Percentiles rank a stretch among this genome's conserved stretches.
Evolutionary conservation across 2,329 filamentous ascomycete species (phyloP).

Genomic region (Aaosphaeria arxii): DNA sequence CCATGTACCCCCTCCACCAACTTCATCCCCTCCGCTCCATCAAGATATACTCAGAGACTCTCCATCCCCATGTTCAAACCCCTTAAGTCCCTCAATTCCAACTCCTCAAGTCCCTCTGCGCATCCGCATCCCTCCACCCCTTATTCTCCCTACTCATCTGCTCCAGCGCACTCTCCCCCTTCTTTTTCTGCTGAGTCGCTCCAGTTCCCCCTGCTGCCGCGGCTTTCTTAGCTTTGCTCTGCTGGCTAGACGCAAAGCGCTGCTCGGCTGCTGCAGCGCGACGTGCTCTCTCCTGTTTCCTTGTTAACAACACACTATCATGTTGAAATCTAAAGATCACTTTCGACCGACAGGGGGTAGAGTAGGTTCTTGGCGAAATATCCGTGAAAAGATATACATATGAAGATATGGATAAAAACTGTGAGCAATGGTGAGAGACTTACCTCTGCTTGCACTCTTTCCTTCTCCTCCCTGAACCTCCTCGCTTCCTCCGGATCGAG

Average conservation of each 20-base stretch:
- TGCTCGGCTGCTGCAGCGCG: slow-evolving; percentile 26
- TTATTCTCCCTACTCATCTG: slow-evolving; percentile 28
- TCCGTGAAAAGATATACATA: background rate
- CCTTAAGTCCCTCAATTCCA: slow-evolving; percentile 16
- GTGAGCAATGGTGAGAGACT: background rate
- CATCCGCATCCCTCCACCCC: slow-evolving; percentile 28
- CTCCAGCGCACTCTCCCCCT: slow-evolving; percentile 24
- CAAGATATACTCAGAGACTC: no score
- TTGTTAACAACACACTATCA: slow-evolving; percentile 2
- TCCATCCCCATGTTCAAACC: no score
- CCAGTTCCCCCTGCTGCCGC: background rate
- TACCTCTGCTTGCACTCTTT: slow-evolving; percentile 22
- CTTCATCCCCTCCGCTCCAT: no score
- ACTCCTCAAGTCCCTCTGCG: slow-evolving; percentile 21
- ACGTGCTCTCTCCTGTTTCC: slow-evolving; percentile 26
- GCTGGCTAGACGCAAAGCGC: slow-evolving; percentile 14
- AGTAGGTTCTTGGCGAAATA: background rate
- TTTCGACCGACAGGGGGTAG: background rate
- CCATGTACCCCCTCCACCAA: no score
- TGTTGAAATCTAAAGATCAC: background rate
- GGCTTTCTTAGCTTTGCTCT: slow-evolving; percentile 10
- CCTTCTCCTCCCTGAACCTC: slow-evolving; percentile 10
- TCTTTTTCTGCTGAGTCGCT: slow-evolving; percentile 6
- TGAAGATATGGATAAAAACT: background rate
- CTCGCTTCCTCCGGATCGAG: slow-evolving; percentile 13